Percentiles rank a stretch among this genome's conserved stretches.
Evolutionary conservation across 108 stramenopile genomes (phyloP).

Genomic region (Cyclotella kingstonii): DNA sequence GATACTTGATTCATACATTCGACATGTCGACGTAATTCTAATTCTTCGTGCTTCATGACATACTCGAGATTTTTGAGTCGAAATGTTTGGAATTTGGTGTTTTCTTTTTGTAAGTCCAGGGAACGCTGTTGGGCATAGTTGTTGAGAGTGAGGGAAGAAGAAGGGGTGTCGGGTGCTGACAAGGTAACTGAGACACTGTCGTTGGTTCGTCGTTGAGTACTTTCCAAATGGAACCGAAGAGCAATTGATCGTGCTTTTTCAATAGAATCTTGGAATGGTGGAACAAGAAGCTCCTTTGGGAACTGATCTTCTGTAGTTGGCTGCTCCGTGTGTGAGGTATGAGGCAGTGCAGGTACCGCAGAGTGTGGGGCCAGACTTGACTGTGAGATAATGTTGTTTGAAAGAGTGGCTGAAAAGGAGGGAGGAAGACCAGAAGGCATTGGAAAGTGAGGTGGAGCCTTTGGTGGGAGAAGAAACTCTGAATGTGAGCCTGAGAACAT

Average conservation of each 20-base stretch:
- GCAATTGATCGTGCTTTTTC: slow-evolving; percentile 40
- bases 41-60: slow-evolving; percentile 54
- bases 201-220: slow-evolving; percentile 17
- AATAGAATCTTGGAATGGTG: slow-evolving; percentile 12
- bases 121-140: slow-evolving; percentile 38
- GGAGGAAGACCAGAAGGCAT: slow-evolving; percentile 10
- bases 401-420: neutral
- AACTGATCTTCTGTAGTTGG: neutral
- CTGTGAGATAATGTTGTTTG: neutral
- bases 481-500: neutral
- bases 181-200: slow-evolving; percentile 1
- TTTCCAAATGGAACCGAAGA: slow-evolving; percentile 30
- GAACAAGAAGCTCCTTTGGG: neutral
- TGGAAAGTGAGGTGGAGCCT: slow-evolving; percentile 1
- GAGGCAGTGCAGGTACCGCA: neutral
- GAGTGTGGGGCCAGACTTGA: neutral
- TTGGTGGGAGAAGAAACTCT: neutral
- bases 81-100: slow-evolving; percentile 39
- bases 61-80: slow-evolving; percentile 73
- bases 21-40: slow-evolving; percentile 46
- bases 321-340: neutral
- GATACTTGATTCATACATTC: slow-evolving; percentile 52
- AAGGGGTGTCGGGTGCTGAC: neutral
- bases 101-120: slow-evolving; percentile 39
- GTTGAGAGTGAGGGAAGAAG: neutral